phyloP scores from a whole-genome alignment of 176 grass and related monocot species.

The Triticum aestivum region DNA sequence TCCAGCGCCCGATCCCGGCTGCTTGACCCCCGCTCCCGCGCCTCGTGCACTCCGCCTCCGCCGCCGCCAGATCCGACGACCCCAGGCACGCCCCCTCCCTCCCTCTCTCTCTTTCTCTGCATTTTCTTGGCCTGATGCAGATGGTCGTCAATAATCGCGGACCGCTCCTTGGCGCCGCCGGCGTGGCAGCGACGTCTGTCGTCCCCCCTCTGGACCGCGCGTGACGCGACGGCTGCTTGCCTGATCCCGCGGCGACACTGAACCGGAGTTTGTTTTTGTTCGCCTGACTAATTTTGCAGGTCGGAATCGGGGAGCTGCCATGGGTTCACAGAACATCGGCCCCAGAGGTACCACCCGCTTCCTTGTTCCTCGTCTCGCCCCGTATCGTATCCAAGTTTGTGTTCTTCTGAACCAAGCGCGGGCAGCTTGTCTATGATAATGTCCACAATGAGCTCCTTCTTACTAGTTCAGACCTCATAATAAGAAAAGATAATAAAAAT shows the following conservation, averaged over 20 bases:
- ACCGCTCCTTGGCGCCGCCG: no score
- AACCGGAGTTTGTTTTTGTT: neutral
- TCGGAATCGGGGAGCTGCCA: neutral
- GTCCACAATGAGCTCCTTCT: neutral
- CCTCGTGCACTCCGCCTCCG: slow-evolving; percentile 20
- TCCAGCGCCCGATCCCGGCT: neutral
- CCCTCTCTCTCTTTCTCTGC: neutral
- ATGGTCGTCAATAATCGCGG: no score
- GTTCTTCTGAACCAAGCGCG: neutral
- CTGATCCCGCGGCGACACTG: neutral
- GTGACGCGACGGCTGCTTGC: neutral
- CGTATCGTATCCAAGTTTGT: neutral
- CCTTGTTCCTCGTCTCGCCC: neutral
- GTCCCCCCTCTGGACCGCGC: no score
- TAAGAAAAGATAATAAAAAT: no score
- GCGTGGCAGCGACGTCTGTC: no score
- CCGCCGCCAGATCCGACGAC: neutral
- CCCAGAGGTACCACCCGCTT: no score
- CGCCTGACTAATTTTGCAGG: neutral
- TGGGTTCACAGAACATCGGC: slow-evolving; percentile 36
- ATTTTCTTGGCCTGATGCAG: neutral
- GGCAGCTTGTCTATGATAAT: neutral
- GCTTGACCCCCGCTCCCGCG: neutral
- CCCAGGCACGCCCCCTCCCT: neutral
- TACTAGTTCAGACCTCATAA: neutral